phyloP scores from a whole-genome alignment of 2,329 filamentous ascomycete species.

The Cordyceps cicadae region DNA sequence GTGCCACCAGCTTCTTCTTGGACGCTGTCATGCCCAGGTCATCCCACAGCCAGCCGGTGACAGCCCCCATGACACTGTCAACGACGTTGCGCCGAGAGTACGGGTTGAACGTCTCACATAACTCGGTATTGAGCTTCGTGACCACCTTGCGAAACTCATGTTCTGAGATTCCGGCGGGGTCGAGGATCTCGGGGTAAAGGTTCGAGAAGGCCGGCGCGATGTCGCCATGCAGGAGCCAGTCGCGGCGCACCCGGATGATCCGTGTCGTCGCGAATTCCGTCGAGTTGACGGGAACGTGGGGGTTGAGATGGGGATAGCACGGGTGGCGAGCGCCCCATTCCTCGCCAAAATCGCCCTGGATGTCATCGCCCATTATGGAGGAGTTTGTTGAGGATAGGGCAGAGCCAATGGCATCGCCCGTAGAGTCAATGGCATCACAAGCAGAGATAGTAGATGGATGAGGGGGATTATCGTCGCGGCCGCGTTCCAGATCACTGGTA shows the following conservation, averaged over 20 bases:
- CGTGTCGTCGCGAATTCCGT: constrained; percentile 69
- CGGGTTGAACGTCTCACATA: constrained; percentile 73
- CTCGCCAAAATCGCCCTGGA: constrained; percentile 59
- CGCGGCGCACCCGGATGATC: constrained; percentile 82
- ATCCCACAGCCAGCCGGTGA: constrained; percentile 94
- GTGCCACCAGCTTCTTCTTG: constrained; percentile 59
- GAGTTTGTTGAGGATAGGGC: constrained; percentile 49
- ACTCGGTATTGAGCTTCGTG: constrained; percentile 69
- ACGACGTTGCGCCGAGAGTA: constrained; percentile 68
- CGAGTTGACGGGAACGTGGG: constrained; percentile 74
- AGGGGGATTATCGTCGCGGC: constrained; percentile 36
- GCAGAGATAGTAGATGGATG: constrained; percentile 41
- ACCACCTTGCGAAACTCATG: constrained; percentile 78
- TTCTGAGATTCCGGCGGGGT: constrained; percentile 72
- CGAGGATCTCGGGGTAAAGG: constrained; percentile 90
- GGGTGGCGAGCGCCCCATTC: constrained; percentile 92
- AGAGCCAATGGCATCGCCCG: constrained; percentile 43
- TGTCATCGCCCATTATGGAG: constrained; percentile 55
- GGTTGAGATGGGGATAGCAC: constrained; percentile 88
- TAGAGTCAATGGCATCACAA: constrained; percentile 17
- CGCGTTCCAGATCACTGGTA: constrained; percentile 48
- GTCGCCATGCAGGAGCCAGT: constrained; percentile 87
- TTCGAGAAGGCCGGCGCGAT: constrained; percentile 90
- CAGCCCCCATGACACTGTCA: constrained; percentile 68
- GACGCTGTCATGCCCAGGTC: constrained; percentile 70